phyloP scores from a whole-genome alignment of 345 rosid genomes.

The Barbarea vulgaris region DNA sequence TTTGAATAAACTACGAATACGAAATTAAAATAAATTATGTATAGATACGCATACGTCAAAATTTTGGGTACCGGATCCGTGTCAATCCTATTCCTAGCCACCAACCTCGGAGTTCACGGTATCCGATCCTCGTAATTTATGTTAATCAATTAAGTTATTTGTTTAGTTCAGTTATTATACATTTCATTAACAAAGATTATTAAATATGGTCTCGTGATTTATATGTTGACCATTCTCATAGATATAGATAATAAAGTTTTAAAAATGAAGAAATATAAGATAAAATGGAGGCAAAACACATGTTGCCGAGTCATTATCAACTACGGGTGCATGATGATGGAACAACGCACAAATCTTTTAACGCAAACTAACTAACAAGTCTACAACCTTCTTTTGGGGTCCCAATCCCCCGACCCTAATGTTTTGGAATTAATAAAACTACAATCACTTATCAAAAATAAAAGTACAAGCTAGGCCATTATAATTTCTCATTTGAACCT shows the following conservation, averaged over 20 bases:
- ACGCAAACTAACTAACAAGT: constrained; percentile 35
- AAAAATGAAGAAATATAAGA: not conserved
- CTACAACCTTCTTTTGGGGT: constrained; percentile 36
- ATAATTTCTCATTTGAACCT: constrained; percentile 21
- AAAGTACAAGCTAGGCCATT: constrained; percentile 15
- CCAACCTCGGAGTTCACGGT: not conserved
- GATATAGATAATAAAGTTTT: not conserved
- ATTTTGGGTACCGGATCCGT: not conserved
- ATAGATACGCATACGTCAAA: not conserved
- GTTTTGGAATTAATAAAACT: constrained; percentile 35
- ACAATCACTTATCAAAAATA: constrained; percentile 2
- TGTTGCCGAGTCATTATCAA: constrained; percentile 38
- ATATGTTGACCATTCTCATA: constrained; percentile 21
- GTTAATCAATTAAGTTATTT: not conserved
- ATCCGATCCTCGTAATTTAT: not conserved
- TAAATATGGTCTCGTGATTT: constrained; percentile 3
- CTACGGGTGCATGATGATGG: constrained; percentile 40
- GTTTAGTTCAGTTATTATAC: not conserved
- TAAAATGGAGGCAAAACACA: constrained; percentile 29
- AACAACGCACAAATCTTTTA: constrained; percentile 34
- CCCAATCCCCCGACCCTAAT: constrained; percentile 35
- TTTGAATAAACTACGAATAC: not conserved
- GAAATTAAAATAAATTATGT: not conserved
- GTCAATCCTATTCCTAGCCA: not conserved
- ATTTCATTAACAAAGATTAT: constrained; percentile 11